Percentiles rank a stretch among this genome's conserved stretches.
Conservation (phyloP, 768 basidiomycete genomes). For the Boletus huronensis region DNA sequence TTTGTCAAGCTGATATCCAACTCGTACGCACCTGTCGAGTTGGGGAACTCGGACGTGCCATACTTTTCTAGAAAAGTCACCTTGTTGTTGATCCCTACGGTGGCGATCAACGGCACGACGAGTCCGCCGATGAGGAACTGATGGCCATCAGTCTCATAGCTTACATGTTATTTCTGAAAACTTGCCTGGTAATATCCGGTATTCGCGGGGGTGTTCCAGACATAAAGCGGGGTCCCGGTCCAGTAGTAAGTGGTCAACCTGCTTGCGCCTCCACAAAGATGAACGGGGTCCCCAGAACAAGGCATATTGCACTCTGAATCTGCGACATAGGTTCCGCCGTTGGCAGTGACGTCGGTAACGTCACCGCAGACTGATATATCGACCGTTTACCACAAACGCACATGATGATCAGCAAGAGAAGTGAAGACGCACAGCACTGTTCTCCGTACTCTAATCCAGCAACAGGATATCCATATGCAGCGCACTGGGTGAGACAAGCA, state of each 20-base stretch:
- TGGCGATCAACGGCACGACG: slow-evolving; percentile 69
- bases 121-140: slow-evolving; percentile 54
- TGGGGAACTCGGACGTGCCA: slow-evolving; percentile 58
- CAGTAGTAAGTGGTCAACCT: slow-evolving; percentile 55
- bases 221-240: slow-evolving; percentile 46
- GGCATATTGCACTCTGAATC: slow-evolving; percentile 43
- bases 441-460: slow-evolving; percentile 67
- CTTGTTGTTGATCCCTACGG: slow-evolving; percentile 78
- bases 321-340: slow-evolving; percentile 31
- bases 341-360: slow-evolving; percentile 43
- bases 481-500: slow-evolving; percentile 65
- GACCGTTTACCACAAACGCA: not conserved
- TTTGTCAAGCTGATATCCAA: slow-evolving; percentile 58
- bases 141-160: no score
- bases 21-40: slow-evolving; percentile 78
- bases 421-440: slow-evolving; percentile 64
- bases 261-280: slow-evolving; percentile 61
- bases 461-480: slow-evolving; percentile 66
- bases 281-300: slow-evolving; percentile 68
- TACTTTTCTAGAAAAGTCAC: slow-evolving; percentile 75
- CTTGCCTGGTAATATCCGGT: slow-evolving; percentile 70
- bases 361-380: slow-evolving; percentile 64
- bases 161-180: no score
- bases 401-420: not conserved
- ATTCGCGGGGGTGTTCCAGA: slow-evolving; percentile 63